Conservation (phyloP, 108 stramenopile genomes). For the Bacterosira constricta region DNA sequence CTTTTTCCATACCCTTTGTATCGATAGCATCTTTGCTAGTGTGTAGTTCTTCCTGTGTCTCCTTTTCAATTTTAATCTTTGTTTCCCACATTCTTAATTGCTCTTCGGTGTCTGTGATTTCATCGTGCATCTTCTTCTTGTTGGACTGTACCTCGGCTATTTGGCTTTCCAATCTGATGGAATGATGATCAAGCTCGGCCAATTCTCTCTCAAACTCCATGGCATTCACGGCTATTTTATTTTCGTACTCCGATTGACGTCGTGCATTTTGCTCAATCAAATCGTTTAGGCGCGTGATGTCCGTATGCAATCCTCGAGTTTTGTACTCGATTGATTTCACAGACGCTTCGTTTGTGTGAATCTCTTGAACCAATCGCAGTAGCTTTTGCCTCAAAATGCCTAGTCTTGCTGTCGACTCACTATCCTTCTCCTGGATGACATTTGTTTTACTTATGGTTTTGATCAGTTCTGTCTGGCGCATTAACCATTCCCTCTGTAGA, state of each 20-base stretch:
- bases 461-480: constrained; percentile 71
- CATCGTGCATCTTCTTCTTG: constrained; percentile 55
- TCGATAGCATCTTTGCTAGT: constrained; percentile 70
- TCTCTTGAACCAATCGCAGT: constrained; percentile 57
- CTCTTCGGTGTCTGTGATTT: constrained; percentile 67
- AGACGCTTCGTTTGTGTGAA: constrained; percentile 53
- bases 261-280: constrained; percentile 72
- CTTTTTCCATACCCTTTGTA: constrained; percentile 77
- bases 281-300: constrained; percentile 74
- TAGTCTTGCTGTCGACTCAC: constrained; percentile 54
- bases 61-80: constrained; percentile 87
- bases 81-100: constrained; percentile 79
- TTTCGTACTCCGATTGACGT: constrained; percentile 45
- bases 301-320: constrained; percentile 67
- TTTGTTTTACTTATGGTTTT: constrained; percentile 57
- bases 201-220: constrained; percentile 74
- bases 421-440: constrained; percentile 51
- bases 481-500: constrained; percentile 73
- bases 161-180: constrained; percentile 42
- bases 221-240: constrained; percentile 52
- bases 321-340: constrained; percentile 53
- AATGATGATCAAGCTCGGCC: constrained; percentile 63
- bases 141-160: constrained; percentile 49
- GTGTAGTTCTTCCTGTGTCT: constrained; percentile 79
- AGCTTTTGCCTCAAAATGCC: constrained; percentile 68